Evolutionary conservation across 1,139 yeast species (phyloP).

Genomic region (Casaregolazyma lundiana): DNA sequence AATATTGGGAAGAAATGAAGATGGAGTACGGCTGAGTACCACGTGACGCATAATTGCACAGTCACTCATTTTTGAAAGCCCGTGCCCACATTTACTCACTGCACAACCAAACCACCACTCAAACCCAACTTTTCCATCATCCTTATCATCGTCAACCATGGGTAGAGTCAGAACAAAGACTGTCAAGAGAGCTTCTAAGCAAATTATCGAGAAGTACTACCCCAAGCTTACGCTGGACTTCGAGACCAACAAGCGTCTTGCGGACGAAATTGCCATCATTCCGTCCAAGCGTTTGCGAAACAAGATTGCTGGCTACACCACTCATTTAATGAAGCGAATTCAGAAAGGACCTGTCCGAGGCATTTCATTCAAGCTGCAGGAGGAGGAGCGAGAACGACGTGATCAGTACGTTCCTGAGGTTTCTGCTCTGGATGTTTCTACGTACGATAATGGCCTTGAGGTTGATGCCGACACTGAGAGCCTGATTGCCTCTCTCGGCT

Average conservation of each 20-base stretch:
- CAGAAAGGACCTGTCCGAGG: conserved; percentile 99
- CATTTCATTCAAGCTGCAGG: conserved; percentile 99
- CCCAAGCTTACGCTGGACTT: conserved; percentile 99
- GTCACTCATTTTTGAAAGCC: conserved; percentile 2
- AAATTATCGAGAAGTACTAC: conserved; percentile 99
- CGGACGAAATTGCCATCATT: conserved; percentile 97
- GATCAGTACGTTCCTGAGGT: conserved; percentile 99
- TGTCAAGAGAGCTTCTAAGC: conserved; percentile 99
- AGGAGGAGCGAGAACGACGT: conserved; percentile 99
- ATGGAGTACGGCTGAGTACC: neutral
- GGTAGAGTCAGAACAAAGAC: conserved; percentile 70
- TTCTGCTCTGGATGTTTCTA: conserved; percentile 97
- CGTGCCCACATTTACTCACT: conserved; percentile 4
- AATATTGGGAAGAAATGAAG: neutral
- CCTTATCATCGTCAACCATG: conserved; percentile 18
- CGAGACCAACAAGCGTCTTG: conserved; percentile 99
- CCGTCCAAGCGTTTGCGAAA: conserved; percentile 99
- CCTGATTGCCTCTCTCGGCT: conserved; percentile 93
- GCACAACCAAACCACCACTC: conserved; percentile 4
- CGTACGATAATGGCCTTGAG: conserved; percentile 94
- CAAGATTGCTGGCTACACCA: conserved; percentile 99
- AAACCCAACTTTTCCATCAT: conserved; percentile 7
- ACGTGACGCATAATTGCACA: neutral
- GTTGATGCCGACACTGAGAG: conserved; percentile 98
- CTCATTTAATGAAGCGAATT: conserved; percentile 99